Evolutionary conservation across 129 eudicot genomes (phyloP), one percentile per base, ranked within the genome.

Genomic region (Silybum marianum): DNA sequence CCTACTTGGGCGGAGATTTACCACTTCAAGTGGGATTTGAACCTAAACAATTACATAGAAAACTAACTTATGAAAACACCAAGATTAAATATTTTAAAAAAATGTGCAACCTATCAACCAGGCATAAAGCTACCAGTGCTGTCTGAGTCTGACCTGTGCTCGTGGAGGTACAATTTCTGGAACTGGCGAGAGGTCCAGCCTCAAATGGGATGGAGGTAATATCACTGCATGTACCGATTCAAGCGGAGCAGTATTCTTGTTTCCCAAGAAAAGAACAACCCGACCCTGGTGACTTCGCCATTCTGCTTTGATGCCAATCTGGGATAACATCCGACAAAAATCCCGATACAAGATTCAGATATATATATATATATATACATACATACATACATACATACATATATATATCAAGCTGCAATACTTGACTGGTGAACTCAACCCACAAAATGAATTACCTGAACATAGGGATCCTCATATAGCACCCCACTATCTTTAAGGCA

Each of bases 261-360:
- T 95, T 76, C 98, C 98, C 84, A 95, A 78, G 80, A 95, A 95
- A 66, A 95, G 92, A 39, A 92, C 94, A 54, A 95, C 74, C 71
- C 99, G 89, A 21, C 98, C 99, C 36, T 93, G 99, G 84, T 91
- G 97, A 14, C 87, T 92, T 88, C 98, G 89, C 99, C 99, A 96
- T 70, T 96, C 99, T 46, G 99, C 97, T 93, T 96, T 96, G 72
- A 91, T 86, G 60, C 99, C 99, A 87, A 96, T 93, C 99, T 96
- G 91, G 42, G 44, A 81, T 70, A 30, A 69, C 24, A 78, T 71
- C 13, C 9, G 54, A 10, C 72, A 79, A 46, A 8, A 68, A 46
- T 39, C 60, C 25, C 71, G 12, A 39, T 38, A 1, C 38, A 36
- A 40, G 67, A 51, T 25, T 44, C 44, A 73, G 0, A 78, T 58